A percentile compares a stretch with the other conserved stretches of the same genome.
Evolutionary conservation across 2,329 filamentous ascomycete species (phyloP).

Genomic region (Diplodia seriata): DNA sequence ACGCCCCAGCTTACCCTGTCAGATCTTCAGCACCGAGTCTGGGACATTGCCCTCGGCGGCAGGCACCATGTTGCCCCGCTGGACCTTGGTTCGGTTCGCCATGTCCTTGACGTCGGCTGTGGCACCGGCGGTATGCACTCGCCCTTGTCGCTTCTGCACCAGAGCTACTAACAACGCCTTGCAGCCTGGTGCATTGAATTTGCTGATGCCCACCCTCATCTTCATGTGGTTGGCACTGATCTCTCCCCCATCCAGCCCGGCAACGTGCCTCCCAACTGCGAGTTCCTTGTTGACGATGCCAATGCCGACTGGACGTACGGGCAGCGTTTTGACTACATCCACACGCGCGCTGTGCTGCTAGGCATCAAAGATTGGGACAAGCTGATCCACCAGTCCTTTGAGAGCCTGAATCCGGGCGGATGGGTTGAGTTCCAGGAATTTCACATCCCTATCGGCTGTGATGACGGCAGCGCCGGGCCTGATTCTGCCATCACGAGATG

Average conservation of each 20-base stretch:
- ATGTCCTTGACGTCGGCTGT: constrained; percentile 39
- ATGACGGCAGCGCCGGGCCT: constrained; percentile 37
- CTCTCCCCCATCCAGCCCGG: constrained; percentile 43
- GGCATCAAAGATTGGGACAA: constrained; percentile 60
- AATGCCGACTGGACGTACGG: constrained; percentile 61
- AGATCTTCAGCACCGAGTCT: constrained; percentile 41
- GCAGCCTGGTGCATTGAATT: constrained; percentile 33
- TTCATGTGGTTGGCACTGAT: constrained; percentile 38
- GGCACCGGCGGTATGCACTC: constrained; percentile 36
- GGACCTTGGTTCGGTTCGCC: constrained; percentile 33
- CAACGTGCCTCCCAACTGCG: constrained; percentile 40
- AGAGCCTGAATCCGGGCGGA: constrained; percentile 55
- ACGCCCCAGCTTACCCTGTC: constrained; percentile 13
- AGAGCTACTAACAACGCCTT: background rate
- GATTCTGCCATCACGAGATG: constrained; percentile 36
- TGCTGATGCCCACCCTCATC: constrained; percentile 37
- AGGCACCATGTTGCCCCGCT: constrained; percentile 37
- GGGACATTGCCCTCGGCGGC: constrained; percentile 37
- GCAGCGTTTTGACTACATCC: constrained; percentile 63
- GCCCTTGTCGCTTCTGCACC: background rate
- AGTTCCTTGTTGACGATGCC: constrained; percentile 41
- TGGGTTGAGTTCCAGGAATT: constrained; percentile 59
- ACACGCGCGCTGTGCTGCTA: constrained; percentile 58
- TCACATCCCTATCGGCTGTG: constrained; percentile 37
- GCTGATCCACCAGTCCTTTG: constrained; percentile 51